Conservation (phyloP, 129 eudicot species). For the Saposhnikovia divaricata region DNA sequence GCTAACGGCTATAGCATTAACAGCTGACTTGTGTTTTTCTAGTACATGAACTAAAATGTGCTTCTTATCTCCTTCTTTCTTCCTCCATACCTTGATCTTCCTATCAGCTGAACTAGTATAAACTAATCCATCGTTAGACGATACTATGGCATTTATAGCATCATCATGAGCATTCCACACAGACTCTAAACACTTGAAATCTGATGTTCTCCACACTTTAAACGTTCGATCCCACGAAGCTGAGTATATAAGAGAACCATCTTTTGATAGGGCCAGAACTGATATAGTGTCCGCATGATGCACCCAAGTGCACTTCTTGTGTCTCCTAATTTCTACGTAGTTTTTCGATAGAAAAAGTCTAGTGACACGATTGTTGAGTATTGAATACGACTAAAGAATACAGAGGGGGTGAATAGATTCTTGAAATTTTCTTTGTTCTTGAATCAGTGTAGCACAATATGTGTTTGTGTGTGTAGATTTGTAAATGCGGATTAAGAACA, state of each 20-base stretch:
- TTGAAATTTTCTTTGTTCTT: too few relatives aligned
- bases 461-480: too few relatives aligned
- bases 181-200: conserved; percentile 72
- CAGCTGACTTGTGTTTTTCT: conserved; percentile 72
- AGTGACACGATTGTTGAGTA: conserved; percentile 46
- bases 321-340: conserved; percentile 50
- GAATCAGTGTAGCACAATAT: too few relatives aligned
- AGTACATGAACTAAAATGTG: conserved; percentile 43
- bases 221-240: conserved; percentile 92
- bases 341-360: conserved; percentile 42
- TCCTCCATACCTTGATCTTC: conserved; percentile 70
- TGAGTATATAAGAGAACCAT: conserved; percentile 54
- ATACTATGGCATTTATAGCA: conserved; percentile 65
- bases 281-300: conserved; percentile 80
- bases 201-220: conserved; percentile 74
- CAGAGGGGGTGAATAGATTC: too few relatives aligned
- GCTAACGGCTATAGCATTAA: conserved; percentile 70
- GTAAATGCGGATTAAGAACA: too few relatives aligned
- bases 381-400: too few relatives aligned
- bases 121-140: conserved; percentile 40
- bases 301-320: conserved; percentile 71
- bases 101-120: conserved; percentile 83
- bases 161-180: conserved; percentile 72
- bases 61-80: conserved; percentile 23
- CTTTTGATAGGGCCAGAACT: conserved; percentile 50